These are phyloP conservation scores for Botrytis galanthina DNA, from an alignment of 2,329 filamentous ascomycete species.

Conservation along the genomic window DNA sequence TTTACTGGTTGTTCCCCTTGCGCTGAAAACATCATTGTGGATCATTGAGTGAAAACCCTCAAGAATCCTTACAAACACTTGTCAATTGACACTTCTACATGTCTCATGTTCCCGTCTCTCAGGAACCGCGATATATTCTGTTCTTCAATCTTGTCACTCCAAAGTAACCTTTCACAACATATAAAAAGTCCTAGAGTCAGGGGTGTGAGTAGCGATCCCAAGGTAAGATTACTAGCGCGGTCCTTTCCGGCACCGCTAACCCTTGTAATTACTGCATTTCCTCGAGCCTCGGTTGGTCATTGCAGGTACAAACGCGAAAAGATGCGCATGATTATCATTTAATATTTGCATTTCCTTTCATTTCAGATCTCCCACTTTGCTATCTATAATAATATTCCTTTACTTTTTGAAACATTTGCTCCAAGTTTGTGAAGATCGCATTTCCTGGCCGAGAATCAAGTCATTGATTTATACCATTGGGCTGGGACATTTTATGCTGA, in stretches of 20 bases:
- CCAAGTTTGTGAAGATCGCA: neutral
- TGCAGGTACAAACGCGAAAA: conserved; percentile 13
- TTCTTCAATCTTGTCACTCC: neutral
- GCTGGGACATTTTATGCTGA: neutral
- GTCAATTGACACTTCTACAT: neutral
- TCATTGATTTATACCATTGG: neutral
- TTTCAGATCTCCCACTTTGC: neutral
- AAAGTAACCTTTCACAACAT: neutral
- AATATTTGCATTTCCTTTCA: conserved; percentile 13
- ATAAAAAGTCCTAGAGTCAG: neutral
- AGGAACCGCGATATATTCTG: neutral
- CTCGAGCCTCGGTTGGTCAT: conserved; percentile 17
- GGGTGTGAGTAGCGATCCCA: neutral
- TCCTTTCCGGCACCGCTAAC: neutral
- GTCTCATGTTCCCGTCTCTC: neutral
- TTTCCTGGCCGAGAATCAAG: neutral
- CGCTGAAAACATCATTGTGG: conserved; percentile 9
- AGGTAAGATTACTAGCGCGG: neutral
- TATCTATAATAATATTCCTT: conserved; percentile 3
- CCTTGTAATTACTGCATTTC: conserved; percentile 11
- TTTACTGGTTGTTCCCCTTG: conserved; percentile 14
- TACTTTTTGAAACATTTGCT: neutral
- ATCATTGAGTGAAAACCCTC: neutral
- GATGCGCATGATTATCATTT: conserved; percentile 18
- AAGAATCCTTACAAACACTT: neutral